Percentiles rank a stretch among this genome's conserved stretches.
phyloP scores from a whole-genome alignment of 1,139 yeast genomes.

The Geotrichum klebahnii region DNA sequence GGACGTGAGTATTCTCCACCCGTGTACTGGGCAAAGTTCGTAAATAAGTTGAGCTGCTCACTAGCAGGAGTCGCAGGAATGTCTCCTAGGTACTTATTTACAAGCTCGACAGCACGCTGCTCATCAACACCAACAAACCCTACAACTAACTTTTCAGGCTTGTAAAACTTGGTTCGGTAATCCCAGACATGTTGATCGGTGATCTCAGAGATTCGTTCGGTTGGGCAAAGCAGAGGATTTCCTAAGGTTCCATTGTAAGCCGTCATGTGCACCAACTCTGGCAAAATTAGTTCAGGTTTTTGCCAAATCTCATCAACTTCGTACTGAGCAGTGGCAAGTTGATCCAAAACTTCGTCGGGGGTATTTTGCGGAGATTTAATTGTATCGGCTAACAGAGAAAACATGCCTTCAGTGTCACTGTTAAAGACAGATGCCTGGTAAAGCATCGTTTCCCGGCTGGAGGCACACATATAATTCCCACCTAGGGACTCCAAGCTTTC shows the following conservation, averaged over 20 bases:
- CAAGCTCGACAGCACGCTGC: slow-evolving; percentile 61
- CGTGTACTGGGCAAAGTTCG: slow-evolving; percentile 56
- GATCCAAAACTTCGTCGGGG: slow-evolving; percentile 68
- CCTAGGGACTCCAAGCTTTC: slow-evolving; percentile 75
- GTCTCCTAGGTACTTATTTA: slow-evolving; percentile 60
- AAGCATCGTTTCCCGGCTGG: slow-evolving; percentile 85
- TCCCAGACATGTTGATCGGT: slow-evolving; percentile 51
- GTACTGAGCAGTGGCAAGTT: slow-evolving; percentile 68
- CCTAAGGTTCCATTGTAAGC: slow-evolving; percentile 83
- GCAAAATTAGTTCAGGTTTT: slow-evolving; percentile 82
- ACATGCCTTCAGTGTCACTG: slow-evolving; percentile 78
- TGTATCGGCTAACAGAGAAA: slow-evolving; percentile 73
- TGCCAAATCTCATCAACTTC: slow-evolving; percentile 78
- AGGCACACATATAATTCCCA: slow-evolving; percentile 91
- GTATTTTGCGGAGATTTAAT: slow-evolving; percentile 65
- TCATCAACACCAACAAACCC: slow-evolving; percentile 87
- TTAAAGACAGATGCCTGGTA: slow-evolving; percentile 95
- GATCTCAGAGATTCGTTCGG: slow-evolving; percentile 57
- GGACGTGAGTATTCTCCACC: slow-evolving; percentile 79
- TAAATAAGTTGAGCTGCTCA: slow-evolving; percentile 23
- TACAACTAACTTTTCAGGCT: slow-evolving; percentile 78
- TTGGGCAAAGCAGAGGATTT: slow-evolving; percentile 78
- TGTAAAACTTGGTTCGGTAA: slow-evolving; percentile 65
- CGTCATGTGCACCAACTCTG: slow-evolving; percentile 79
- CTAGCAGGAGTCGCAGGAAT: slow-evolving; percentile 43